Conservation (phyloP, 2,329 filamentous ascomycete genomes). For the Penicillium sp. region DNA sequence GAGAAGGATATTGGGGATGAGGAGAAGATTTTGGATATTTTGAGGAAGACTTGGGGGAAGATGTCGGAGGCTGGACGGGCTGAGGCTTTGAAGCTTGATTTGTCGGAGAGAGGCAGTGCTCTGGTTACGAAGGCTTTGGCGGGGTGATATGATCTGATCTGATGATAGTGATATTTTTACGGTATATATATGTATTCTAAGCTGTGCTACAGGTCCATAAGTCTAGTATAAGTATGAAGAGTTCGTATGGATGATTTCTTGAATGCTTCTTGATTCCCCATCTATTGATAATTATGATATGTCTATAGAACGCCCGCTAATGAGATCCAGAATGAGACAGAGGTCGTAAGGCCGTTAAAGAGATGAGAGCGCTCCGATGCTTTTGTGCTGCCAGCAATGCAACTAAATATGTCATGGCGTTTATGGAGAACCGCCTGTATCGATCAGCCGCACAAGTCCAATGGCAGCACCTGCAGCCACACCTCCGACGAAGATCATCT, state of each 20-base stretch:
- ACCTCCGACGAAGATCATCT: conserved; percentile 65
- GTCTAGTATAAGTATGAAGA: background rate
- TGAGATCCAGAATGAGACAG: conserved; percentile 4
- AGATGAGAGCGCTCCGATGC: conserved; percentile 7
- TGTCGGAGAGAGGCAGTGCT: conserved; percentile 61
- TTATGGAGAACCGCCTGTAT: conserved; percentile 29
- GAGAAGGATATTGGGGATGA: conserved; percentile 68
- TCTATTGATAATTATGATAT: background rate
- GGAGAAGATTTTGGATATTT: conserved; percentile 70
- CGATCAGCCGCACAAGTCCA: conserved; percentile 59
- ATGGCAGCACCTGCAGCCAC: conserved; percentile 67
- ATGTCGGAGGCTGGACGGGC: conserved; percentile 65
- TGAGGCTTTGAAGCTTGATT: conserved; percentile 64
- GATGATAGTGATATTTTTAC: background rate
- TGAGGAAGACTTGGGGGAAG: conserved; percentile 74
- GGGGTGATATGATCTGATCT: conserved; percentile 22
- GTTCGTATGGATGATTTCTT: background rate
- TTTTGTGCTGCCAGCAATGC: conserved; percentile 2
- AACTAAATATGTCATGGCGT: background rate
- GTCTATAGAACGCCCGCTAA: conserved; percentile 7
- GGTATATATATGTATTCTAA: background rate
- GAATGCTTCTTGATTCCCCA: background rate
- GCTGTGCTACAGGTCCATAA: no score
- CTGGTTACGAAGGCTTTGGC: conserved; percentile 64
- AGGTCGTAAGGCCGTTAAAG: conserved; percentile 2